Evolutionary conservation across 768 basidiomycete species (phyloP), one percentile per base, ranked within the genome.

Genomic region (Hortiboletus campestris): DNA sequence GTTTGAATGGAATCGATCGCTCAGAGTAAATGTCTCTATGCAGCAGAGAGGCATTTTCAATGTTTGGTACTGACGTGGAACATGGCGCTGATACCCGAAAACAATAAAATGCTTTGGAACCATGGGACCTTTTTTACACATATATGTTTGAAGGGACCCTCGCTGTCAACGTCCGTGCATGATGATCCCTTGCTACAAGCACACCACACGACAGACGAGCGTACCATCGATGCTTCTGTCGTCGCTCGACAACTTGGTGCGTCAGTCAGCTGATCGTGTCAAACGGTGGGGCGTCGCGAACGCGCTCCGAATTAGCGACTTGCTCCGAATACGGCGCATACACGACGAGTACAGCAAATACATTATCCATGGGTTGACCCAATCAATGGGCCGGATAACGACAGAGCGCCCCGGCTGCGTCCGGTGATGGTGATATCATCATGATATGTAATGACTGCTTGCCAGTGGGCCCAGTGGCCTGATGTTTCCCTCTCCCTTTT

Each of bases 101-200:
- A 10, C 1, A 12, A 22, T 12, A 6, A 14, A 25, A 25, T 5
- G 10, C 12, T 12, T 12, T 29, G 28, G 29, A 50, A 22, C 13
- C 19, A 11, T 16, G 6, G 32, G 13, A 11, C 49, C 17, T 34
- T 20, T 36, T 42, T 25, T 25, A 25, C 34, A 16, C 20, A 31
- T 19, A 36, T 17, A 4, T 25, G 25, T 25, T 25, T 25, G 25
- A 25, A 25, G 25, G 6, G 25, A 38, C 17, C 14, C 4, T 28
- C 16, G 40, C 2, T 14, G 34, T 59, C 34, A 63, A 56, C 53
- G 42, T 43, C 28, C 7, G 16, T 6, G 34, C n/a, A 54, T 56
- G 12, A 47, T 49, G 6, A 60, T 57, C 46, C 75, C 55, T 7
- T 59, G 44, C 35, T 47, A 46, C 42, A 53, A 59, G 45, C 31